Conservation (phyloP, 768 basidiomycete genomes). For the Leccinum variicolor region DNA sequence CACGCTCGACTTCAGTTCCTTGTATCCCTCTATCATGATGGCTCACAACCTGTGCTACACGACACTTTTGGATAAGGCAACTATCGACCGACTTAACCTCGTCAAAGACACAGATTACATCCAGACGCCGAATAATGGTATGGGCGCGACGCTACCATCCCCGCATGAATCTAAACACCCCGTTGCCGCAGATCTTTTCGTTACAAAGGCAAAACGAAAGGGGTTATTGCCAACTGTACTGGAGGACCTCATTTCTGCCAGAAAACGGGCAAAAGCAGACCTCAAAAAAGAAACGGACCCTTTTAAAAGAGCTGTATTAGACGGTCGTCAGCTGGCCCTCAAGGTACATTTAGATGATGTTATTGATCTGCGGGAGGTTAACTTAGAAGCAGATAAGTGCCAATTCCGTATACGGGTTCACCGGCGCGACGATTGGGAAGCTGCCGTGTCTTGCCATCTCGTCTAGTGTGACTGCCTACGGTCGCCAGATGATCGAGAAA, state of each 20-base stretch:
- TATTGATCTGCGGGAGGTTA: neutral
- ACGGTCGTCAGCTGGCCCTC: conserved; percentile 94
- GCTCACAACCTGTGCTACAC: conserved; percentile 99
- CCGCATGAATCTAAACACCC: neutral
- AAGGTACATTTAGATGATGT: conserved; percentile 52
- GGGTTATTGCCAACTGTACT: conserved; percentile 89
- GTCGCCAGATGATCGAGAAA: conserved; percentile 98
- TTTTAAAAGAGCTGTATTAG: conserved; percentile 94
- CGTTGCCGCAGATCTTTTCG: conserved; percentile 73
- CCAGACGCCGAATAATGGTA: conserved; percentile 94
- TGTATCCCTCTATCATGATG: conserved; percentile 99
- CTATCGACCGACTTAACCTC: conserved; percentile 74
- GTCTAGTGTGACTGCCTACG: conserved; percentile 92
- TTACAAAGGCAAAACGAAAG: conserved; percentile 66
- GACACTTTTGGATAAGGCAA: conserved; percentile 79
- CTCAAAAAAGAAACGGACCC: conserved; percentile 96
- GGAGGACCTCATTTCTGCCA: conserved; percentile 89
- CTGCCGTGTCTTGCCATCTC: conserved; percentile 95
- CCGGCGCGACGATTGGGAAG: conserved; percentile 96
- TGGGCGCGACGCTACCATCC: neutral
- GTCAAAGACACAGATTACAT: conserved; percentile 89
- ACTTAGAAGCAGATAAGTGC: conserved; percentile 79
- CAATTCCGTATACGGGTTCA: conserved; percentile 99
- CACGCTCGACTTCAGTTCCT: conserved; percentile 95
- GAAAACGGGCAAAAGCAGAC: conserved; percentile 94